Evolutionary conservation across 768 basidiomycete species (phyloP).

Genomic region (Mrakia gelida): DNA sequence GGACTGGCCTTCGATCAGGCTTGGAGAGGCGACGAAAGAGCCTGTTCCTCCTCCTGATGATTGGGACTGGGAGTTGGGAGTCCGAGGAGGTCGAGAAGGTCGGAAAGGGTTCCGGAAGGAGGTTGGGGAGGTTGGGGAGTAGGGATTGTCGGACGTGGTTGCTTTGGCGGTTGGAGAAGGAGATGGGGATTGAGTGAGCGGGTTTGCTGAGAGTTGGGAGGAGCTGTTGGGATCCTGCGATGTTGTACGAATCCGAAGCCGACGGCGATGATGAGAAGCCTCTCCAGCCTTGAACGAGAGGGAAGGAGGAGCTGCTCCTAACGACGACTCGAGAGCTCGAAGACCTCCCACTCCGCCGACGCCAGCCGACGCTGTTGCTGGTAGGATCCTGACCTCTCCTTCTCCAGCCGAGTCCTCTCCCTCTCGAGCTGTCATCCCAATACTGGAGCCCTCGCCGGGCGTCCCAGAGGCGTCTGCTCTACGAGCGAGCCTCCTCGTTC

Average conservation of each 20-base stretch:
- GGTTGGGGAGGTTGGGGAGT: neutral
- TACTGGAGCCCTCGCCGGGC: neutral
- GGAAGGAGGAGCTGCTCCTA: neutral
- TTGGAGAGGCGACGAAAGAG: neutral
- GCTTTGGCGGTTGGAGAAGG: neutral
- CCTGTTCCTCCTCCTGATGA: neutral
- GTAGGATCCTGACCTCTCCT: conserved; percentile 6
- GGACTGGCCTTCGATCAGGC: neutral
- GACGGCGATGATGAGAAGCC: neutral
- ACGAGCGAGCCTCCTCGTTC: conserved; percentile 4
- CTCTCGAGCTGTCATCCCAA: neutral
- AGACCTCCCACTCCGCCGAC: neutral
- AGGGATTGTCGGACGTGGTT: neutral
- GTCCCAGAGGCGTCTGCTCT: neutral
- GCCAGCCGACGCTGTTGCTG: neutral
- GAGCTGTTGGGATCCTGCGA: neutral
- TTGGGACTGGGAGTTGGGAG: conserved; percentile 7
- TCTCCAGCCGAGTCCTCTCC: neutral
- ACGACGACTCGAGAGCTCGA: neutral
- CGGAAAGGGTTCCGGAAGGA: conserved; percentile 11
- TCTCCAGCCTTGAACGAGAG: conserved; percentile 9
- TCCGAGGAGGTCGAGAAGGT: neutral
- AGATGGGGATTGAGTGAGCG: neutral
- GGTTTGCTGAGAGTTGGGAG: neutral
- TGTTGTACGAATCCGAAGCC: neutral